Conservation (phyloP, 2,329 filamentous ascomycete genomes). For the Calonectria montana region DNA sequence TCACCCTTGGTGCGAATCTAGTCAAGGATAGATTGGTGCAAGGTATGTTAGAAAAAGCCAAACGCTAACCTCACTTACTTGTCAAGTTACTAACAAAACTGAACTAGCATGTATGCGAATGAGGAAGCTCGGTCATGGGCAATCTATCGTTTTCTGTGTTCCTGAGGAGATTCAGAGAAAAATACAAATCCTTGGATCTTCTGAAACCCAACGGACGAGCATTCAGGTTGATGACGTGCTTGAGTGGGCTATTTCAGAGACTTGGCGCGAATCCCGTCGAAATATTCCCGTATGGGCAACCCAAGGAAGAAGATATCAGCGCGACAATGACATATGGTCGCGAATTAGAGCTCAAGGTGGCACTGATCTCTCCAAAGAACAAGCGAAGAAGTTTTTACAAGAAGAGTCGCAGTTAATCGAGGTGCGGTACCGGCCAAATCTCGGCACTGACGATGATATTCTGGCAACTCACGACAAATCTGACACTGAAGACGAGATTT, state of each 20-base stretch:
- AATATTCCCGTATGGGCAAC: constrained; percentile 55
- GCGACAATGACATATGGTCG: constrained; percentile 53
- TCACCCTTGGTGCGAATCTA: constrained; percentile 73
- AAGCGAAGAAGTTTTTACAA: constrained; percentile 63
- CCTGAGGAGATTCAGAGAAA: constrained; percentile 68
- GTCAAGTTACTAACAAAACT: constrained; percentile 4
- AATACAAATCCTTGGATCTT: constrained; percentile 49
- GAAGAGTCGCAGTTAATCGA: constrained; percentile 64
- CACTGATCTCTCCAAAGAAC: background rate
- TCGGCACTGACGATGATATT: background rate
- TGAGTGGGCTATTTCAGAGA: constrained; percentile 63
- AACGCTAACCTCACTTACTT: background rate
- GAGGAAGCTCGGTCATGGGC: constrained; percentile 74
- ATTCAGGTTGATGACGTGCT: constrained; percentile 67
- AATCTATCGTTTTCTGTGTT: constrained; percentile 72
- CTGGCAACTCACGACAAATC: background rate
- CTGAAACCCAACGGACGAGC: background rate
- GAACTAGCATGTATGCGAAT: constrained; percentile 74
- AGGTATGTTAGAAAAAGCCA: constrained; percentile 56
- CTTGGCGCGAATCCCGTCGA: constrained; percentile 22
- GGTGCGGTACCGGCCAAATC: constrained; percentile 60
- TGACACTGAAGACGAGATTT: accelerated
- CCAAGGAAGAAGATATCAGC: constrained; percentile 47
- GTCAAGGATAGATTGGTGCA: constrained; percentile 79
- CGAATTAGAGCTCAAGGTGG: background rate